phyloP scores from a whole-genome alignment of 78 protist genomes.

The Reticulomyxa filosa region DNA sequence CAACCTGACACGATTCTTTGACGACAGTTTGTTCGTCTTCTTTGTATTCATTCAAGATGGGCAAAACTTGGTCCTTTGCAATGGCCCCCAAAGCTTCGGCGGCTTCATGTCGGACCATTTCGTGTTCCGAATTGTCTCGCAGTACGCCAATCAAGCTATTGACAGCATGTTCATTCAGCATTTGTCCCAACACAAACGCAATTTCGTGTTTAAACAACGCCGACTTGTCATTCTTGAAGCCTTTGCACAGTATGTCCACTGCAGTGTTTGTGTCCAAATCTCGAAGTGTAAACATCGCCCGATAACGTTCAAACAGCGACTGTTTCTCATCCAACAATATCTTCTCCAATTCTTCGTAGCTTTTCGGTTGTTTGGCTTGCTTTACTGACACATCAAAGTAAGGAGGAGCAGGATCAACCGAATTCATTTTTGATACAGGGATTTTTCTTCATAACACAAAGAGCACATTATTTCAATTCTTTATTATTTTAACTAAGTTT shows the following conservation, averaged over 20 bases:
- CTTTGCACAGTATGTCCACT: neutral
- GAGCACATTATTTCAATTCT: neutral
- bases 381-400: neutral
- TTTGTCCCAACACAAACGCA: slow-evolving; percentile 14
- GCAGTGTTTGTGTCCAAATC: neutral
- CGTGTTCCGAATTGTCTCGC: neutral
- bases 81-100: slow-evolving; percentile 16
- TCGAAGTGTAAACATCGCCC: slow-evolving; percentile 8
- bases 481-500: too few species aligned
- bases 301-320: neutral
- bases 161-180: neutral
- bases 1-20: neutral
- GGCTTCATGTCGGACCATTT: slow-evolving; percentile 14
- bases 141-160: neutral
- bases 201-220: slow-evolving; percentile 6
- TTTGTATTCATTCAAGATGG: neutral
- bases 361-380: too few species aligned
- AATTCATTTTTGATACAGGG: neutral
- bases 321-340: neutral
- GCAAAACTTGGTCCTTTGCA: neutral
- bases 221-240: neutral
- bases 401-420: neutral
- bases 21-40: neutral
- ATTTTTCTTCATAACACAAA: neutral
- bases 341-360: neutral